Percentiles rank a stretch among this genome's conserved stretches.
Evolutionary conservation across 2,329 filamentous ascomycete genomes (phyloP).

Genomic region (Microcyclosporella mali): DNA sequence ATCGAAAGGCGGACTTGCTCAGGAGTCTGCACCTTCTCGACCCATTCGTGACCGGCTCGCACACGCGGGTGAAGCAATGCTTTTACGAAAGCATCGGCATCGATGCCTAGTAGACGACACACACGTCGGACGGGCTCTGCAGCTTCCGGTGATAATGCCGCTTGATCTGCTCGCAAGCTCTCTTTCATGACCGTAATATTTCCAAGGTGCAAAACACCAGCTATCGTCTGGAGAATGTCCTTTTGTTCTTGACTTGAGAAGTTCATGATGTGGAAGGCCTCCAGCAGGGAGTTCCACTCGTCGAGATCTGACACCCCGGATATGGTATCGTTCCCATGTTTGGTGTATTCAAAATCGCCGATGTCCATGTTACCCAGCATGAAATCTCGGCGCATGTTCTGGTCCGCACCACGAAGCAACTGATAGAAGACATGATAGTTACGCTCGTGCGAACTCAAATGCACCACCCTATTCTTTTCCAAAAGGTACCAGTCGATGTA

Average conservation of each 20-base stretch:
- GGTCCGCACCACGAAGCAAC: constrained; percentile 75
- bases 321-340: constrained; percentile 85
- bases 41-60: constrained; percentile 95
- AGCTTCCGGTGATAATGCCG: constrained; percentile 69
- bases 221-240: constrained; percentile 78
- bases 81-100: constrained; percentile 76
- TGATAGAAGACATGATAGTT: constrained; percentile 99
- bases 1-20: constrained; percentile 88
- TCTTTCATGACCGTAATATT: constrained; percentile 89
- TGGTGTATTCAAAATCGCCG: constrained; percentile 86
- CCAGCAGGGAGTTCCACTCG: constrained; percentile 84
- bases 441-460: constrained; percentile 76
- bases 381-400: constrained; percentile 66
- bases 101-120: constrained; percentile 77
- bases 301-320: constrained; percentile 81
- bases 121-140: constrained; percentile 70
- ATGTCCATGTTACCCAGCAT: constrained; percentile 68
- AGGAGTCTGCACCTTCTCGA: constrained; percentile 95
- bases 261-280: constrained; percentile 91
- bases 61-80: constrained; percentile 87
- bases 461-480: constrained; percentile 95
- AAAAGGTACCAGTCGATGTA: constrained; percentile 98
- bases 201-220: constrained; percentile 85
- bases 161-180: constrained; percentile 85
- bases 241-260: constrained; percentile 79